phyloP scores from a whole-genome alignment of 1,139 yeast species.

The Nakaseomyces sp. region DNA sequence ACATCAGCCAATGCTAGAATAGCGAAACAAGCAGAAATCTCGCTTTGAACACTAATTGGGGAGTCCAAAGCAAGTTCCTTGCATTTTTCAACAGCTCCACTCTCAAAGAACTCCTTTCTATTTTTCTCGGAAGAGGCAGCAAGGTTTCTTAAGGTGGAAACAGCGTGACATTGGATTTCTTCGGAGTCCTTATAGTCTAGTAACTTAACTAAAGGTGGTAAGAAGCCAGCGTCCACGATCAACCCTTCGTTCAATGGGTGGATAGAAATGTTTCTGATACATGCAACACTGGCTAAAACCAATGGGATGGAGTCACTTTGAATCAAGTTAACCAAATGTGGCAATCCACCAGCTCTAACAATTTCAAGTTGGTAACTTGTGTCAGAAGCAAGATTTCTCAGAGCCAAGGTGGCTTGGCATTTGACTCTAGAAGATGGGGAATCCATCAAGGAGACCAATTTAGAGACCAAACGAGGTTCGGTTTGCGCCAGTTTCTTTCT shows the following conservation, averaged over 20 bases:
- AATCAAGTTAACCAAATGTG: constrained; percentile 77
- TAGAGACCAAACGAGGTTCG: constrained; percentile 87
- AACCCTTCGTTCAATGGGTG: constrained; percentile 94
- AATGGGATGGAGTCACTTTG: constrained; percentile 89
- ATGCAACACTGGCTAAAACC: constrained; percentile 93
- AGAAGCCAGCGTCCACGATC: constrained; percentile 91
- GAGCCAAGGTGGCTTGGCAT: constrained; percentile 95
- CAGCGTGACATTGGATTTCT: constrained; percentile 97
- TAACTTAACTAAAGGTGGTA: constrained; percentile 78
- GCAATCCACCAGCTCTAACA: constrained; percentile 90
- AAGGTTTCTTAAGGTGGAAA: constrained; percentile 85
- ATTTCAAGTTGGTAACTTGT: constrained; percentile 86
- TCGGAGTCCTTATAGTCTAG: constrained; percentile 82
- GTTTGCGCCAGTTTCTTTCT: constrained; percentile 82
- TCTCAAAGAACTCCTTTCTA: constrained; percentile 82
- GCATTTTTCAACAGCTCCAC: constrained; percentile 93
- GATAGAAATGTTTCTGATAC: constrained; percentile 91
- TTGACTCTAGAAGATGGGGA: constrained; percentile 89
- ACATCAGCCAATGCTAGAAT: constrained; percentile 95
- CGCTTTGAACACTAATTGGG: constrained; percentile 86
- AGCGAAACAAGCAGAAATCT: constrained; percentile 95
- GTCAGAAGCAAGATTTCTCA: constrained; percentile 92
- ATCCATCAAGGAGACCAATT: constrained; percentile 85
- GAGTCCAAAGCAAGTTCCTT: constrained; percentile 77
- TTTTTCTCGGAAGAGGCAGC: constrained; percentile 95